These are phyloP conservation scores for Scytalidium sp. DNA, from an alignment of 2,329 filamentous ascomycete species.

Conservation along the genomic window DNA sequence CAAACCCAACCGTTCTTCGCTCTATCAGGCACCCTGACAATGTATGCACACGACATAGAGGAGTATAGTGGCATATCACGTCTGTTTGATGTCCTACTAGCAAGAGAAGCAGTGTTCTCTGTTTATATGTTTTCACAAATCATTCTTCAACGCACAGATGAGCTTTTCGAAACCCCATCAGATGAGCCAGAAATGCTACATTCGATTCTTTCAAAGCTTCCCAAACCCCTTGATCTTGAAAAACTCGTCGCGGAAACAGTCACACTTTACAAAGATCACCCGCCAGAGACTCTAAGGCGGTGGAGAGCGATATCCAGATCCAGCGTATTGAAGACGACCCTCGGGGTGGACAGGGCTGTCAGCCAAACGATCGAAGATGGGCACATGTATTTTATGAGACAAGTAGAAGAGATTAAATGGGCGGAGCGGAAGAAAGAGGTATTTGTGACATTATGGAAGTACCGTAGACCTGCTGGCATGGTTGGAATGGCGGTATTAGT, in stretches of 20 bases:
- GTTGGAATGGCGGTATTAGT: slow-evolving; percentile 64
- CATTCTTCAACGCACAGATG: slow-evolving; percentile 73
- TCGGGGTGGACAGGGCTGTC: slow-evolving; percentile 45
- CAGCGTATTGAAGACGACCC: slow-evolving; percentile 84
- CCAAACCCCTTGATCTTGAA: slow-evolving; percentile 77
- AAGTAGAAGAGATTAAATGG: slow-evolving; percentile 69
- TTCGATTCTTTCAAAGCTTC: slow-evolving; percentile 81
- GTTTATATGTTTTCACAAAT: slow-evolving; percentile 93
- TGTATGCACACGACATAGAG: slow-evolving; percentile 96
- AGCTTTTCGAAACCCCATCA: slow-evolving; percentile 78
- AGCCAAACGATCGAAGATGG: slow-evolving; percentile 65
- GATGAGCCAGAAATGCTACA: slow-evolving; percentile 94
- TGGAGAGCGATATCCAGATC: slow-evolving; percentile 72
- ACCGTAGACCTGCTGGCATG: slow-evolving; percentile 62
- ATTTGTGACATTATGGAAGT: slow-evolving; percentile 53
- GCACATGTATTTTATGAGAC: slow-evolving; percentile 62
- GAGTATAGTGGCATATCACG: slow-evolving; percentile 84
- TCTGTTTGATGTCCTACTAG: slow-evolving; percentile 88
- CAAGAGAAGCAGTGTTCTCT: slow-evolving; percentile 80
- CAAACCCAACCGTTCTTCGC: slow-evolving; percentile 86
- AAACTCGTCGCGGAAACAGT: slow-evolving; percentile 66
- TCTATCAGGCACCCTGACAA: slow-evolving; percentile 85
- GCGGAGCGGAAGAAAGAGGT: slow-evolving; percentile 55
- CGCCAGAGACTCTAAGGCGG: slow-evolving; percentile 67
- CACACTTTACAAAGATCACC: slow-evolving; percentile 60